These are phyloP conservation scores for Triangularia verruculosa DNA, from an alignment of 2,329 filamentous ascomycete genomes.

Conservation along the genomic window DNA sequence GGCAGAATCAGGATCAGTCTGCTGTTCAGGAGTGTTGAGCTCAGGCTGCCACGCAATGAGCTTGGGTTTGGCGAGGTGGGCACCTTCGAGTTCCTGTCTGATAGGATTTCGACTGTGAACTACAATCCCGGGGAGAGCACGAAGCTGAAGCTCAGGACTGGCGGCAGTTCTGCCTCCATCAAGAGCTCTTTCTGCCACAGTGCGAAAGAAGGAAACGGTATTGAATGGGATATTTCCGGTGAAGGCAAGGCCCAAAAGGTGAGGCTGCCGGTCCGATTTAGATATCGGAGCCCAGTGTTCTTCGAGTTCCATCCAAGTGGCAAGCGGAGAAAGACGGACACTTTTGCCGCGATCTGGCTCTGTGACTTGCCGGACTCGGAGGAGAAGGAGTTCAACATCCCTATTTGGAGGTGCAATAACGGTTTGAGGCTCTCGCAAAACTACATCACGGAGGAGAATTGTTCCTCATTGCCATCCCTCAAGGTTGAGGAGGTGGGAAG, in stretches of 20 bases:
- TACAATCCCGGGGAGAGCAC: constrained; percentile 65
- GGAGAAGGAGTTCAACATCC: constrained; percentile 74
- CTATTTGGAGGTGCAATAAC: constrained; percentile 81
- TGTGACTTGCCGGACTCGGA: constrained; percentile 80
- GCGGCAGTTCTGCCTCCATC: constrained; percentile 74
- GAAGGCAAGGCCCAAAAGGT: constrained; percentile 37
- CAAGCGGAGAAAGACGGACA: constrained; percentile 63
- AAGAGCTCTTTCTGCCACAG: constrained; percentile 60
- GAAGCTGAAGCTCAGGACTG: constrained; percentile 77
- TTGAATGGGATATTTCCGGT: constrained; percentile 49
- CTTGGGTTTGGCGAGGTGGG: constrained; percentile 88
- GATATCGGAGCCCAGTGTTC: constrained; percentile 85
- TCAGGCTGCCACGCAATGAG: constrained; percentile 77
- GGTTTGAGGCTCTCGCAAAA: constrained; percentile 79
- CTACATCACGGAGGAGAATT: constrained; percentile 81
- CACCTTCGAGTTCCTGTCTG: constrained; percentile 81
- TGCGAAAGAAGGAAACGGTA: constrained; percentile 52
- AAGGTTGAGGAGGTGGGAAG: constrained; percentile 78
- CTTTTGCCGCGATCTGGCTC: constrained; percentile 82
- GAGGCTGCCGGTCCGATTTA: constrained; percentile 75
- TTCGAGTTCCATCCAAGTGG: constrained; percentile 75
- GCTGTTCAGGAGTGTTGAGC: constrained; percentile 85
- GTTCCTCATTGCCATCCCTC: constrained; percentile 65
- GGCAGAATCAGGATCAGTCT: constrained; percentile 85
- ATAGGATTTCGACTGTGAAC: constrained; percentile 62